These are phyloP conservation scores for Globisporangium yorkense DNA, from an alignment of 352 stramenopile genomes.

Conservation along the genomic window DNA sequence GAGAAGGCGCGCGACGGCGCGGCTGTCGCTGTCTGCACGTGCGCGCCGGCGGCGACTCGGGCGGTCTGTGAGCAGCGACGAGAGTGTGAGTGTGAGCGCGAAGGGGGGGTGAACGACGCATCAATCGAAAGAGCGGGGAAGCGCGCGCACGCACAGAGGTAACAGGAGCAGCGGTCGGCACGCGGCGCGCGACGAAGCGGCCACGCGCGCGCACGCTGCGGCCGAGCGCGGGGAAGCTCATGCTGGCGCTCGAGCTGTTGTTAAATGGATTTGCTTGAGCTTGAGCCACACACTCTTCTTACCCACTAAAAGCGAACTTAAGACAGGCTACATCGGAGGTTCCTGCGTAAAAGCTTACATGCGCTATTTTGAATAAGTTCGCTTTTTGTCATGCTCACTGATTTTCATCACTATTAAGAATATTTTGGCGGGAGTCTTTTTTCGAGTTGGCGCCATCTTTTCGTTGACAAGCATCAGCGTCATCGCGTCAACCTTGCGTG, in stretches of 20 bases:
- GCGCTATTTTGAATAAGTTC: neutral
- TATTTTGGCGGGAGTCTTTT: neutral
- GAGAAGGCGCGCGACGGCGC: constrained; percentile 22
- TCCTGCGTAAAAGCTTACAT: neutral
- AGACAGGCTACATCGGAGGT: too few relatives aligned
- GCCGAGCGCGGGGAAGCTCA: constrained; percentile 51
- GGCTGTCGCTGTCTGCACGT: constrained; percentile 10
- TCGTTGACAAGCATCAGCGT: neutral
- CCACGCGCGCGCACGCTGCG: constrained; percentile 31
- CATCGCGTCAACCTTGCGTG: too few relatives aligned
- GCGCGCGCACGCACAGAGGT: neutral
- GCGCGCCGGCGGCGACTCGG: neutral
- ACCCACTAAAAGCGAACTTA: too few relatives aligned
- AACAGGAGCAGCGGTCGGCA: constrained; percentile 4
- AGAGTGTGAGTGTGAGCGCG: neutral
- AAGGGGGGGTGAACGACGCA: neutral
- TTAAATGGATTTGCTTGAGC: constrained; percentile 4
- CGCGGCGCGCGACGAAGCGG: constrained; percentile 23
- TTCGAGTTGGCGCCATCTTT: too few relatives aligned
- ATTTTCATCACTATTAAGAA: neutral
- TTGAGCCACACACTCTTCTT: constrained; percentile 3
- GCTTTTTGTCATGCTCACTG: neutral
- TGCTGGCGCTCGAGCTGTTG: constrained; percentile 9
- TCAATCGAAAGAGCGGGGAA: neutral
- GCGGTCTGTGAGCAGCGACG: neutral